phyloP scores from a whole-genome alignment of 306 rosid species.

The Inga laurina region DNA sequence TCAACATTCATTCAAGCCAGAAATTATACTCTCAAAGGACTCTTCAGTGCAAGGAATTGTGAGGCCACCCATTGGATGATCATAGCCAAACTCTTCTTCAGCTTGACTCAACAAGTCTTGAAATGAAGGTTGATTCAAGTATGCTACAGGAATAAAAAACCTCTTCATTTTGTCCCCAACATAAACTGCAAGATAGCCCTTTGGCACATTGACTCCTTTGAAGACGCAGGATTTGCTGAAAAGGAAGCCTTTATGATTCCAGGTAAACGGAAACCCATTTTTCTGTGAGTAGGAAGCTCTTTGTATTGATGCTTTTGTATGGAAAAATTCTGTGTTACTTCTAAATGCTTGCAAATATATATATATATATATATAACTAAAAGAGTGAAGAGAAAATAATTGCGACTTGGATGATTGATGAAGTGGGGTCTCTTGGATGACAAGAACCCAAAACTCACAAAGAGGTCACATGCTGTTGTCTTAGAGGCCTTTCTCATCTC shows the following conservation, averaged over 20 bases:
- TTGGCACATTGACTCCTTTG: no score
- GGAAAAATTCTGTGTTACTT: slow-evolving; percentile 14
- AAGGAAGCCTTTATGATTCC: not conserved
- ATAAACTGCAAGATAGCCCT: no score
- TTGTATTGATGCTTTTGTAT: not conserved
- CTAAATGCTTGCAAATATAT: slow-evolving; percentile 12
- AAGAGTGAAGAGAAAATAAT: not conserved
- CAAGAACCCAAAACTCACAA: not conserved
- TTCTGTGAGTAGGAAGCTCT: not conserved
- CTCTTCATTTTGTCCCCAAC: no score
- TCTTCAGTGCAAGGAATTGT: no score
- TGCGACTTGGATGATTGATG: not conserved
- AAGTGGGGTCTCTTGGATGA: not conserved
- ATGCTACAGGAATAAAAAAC: no score
- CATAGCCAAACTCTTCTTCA: no score
- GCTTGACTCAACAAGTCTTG: no score
- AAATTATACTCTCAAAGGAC: no score
- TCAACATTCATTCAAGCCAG: no score
- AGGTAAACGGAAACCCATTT: slow-evolving; percentile 24
- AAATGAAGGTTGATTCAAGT: no score
- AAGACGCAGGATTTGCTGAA: no score
- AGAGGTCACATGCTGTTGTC: not conserved
- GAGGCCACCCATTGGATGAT: no score
- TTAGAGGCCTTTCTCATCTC: not conserved
- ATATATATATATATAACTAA: slow-evolving; percentile 34